These are phyloP conservation scores for Apiospora arundinis DNA, from an alignment of 2,329 filamentous ascomycete genomes.

Conservation along the genomic window DNA sequence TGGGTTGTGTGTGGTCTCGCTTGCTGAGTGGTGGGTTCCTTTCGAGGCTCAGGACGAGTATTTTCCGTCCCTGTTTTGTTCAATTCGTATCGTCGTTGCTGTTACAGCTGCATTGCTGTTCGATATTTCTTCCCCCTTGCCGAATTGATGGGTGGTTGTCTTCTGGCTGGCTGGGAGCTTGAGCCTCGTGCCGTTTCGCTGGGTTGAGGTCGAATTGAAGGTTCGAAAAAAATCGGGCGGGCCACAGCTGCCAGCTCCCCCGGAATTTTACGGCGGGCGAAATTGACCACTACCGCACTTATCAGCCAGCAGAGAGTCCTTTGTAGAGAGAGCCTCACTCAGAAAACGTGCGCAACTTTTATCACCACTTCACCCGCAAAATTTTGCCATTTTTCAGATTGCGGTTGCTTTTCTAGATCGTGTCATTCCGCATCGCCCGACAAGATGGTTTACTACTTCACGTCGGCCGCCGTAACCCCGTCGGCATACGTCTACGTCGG, in stretches of 20 bases:
- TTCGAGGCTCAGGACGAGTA: not conserved
- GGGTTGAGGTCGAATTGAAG: slow-evolving; percentile 18
- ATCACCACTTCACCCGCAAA: not conserved
- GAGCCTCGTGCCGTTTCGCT: not conserved
- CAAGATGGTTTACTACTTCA: slow-evolving; percentile 94
- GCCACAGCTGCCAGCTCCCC: slow-evolving; percentile 18
- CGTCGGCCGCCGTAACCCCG: slow-evolving; percentile 81
- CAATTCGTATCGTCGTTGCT: slow-evolving; percentile 1
- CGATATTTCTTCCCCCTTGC: not conserved
- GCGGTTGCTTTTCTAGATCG: not conserved
- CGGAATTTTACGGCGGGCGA: slow-evolving; percentile 11
- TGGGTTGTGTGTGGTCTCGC: not conserved
- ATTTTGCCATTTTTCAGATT: not conserved
- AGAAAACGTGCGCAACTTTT: not conserved
- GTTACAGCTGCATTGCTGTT: not conserved
- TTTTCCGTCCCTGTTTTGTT: not conserved
- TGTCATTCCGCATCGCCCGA: not conserved
- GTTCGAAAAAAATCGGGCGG: slow-evolving; percentile 19
- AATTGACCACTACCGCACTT: slow-evolving; percentile 16
- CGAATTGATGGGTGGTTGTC: not conserved
- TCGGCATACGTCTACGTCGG: slow-evolving; percentile 92
- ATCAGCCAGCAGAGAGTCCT: not conserved
- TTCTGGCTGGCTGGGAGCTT: not conserved
- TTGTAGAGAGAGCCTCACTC: slow-evolving; percentile 5
- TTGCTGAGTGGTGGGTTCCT: too few relatives aligned